phyloP scores from a whole-genome alignment of 1,284 basidiomycete genomes.

The Ganoderma sinense region DNA sequence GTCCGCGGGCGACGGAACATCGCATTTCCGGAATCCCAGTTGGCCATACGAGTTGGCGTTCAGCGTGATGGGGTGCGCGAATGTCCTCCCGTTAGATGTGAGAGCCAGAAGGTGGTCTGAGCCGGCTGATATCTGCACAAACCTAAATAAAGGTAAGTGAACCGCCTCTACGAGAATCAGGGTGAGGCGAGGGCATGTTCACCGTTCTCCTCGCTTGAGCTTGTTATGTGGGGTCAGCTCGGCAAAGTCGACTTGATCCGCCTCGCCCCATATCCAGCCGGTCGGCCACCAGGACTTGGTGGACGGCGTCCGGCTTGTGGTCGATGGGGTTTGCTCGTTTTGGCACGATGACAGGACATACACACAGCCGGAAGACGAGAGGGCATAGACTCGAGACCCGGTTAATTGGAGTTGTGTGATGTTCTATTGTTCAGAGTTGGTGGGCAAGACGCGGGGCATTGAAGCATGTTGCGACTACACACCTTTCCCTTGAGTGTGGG shows the following conservation, averaged over 20 bases:
- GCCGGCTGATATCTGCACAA: constrained; percentile 79
- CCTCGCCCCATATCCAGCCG: constrained; percentile 65
- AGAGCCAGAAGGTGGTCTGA: constrained; percentile 86
- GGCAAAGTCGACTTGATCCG: constrained; percentile 54
- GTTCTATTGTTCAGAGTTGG: constrained; percentile 55
- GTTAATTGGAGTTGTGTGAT: constrained; percentile 70
- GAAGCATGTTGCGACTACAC: constrained; percentile 31
- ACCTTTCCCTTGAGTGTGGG: constrained; percentile 80
- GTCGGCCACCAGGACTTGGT: constrained; percentile 61
- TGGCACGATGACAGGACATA: constrained; percentile 70
- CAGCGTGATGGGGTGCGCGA: constrained; percentile 80
- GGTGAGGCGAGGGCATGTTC: constrained; percentile 20
- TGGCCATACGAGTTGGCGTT: constrained; percentile 89
- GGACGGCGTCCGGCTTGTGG: constrained; percentile 46
- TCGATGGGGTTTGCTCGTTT: constrained; percentile 53
- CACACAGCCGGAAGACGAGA: constrained; percentile 77
- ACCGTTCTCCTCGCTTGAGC: constrained; percentile 66
- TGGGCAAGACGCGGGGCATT: background rate
- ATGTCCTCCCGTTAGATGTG: constrained; percentile 84
- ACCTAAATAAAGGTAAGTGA: constrained; percentile 48
- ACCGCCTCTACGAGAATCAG: background rate
- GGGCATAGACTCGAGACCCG: constrained; percentile 69
- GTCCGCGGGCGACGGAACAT: constrained; percentile 52
- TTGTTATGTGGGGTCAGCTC: constrained; percentile 57
- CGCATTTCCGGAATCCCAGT: constrained; percentile 78